These are phyloP conservation scores for Cokeromyces recurvatus DNA, from an alignment of 371 early-diverging fungal genomes.

Conservation along the genomic window DNA sequence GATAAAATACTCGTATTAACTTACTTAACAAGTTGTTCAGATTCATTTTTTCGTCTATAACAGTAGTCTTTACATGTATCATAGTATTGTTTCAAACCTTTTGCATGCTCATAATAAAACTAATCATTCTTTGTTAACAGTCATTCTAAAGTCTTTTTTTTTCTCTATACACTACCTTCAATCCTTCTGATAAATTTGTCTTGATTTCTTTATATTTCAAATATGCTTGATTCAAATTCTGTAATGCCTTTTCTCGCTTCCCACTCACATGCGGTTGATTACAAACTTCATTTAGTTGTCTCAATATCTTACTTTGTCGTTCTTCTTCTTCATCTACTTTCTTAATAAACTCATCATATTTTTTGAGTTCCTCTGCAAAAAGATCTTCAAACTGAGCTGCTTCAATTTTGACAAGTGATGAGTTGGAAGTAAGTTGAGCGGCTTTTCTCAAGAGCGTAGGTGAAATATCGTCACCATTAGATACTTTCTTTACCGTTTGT, in stretches of 20 bases:
- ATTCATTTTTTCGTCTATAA: constrained; percentile 61
- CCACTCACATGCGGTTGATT: constrained; percentile 53
- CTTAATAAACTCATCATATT: constrained; percentile 64
- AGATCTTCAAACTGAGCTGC: constrained; percentile 78
- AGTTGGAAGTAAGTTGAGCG: constrained; percentile 45
- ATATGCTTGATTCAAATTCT: constrained; percentile 65
- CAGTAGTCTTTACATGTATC: constrained; percentile 66
- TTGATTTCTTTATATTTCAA: constrained; percentile 63
- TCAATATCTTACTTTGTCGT: constrained; percentile 56
- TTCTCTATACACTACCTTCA: constrained; percentile 36
- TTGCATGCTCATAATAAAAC: constrained; percentile 70
- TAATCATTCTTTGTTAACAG: constrained; percentile 1
- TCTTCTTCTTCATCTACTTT: constrained; percentile 53
- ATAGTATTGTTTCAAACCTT: constrained; percentile 50
- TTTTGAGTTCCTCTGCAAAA: constrained; percentile 63
- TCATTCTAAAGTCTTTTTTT: neutral
- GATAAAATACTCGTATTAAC: too few species aligned
- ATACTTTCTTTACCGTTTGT: constrained; percentile 28
- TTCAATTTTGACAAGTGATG: constrained; percentile 68
- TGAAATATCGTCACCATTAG: constrained; percentile 73
- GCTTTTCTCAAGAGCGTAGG: constrained; percentile 43
- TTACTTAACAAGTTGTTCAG: constrained; percentile 27
- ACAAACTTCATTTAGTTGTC: constrained; percentile 58
- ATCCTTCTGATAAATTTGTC: constrained; percentile 65
- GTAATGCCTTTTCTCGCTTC: constrained; percentile 63